Conservation (phyloP, 1,139 yeast genomes). For the Diutina rugosa region DNA sequence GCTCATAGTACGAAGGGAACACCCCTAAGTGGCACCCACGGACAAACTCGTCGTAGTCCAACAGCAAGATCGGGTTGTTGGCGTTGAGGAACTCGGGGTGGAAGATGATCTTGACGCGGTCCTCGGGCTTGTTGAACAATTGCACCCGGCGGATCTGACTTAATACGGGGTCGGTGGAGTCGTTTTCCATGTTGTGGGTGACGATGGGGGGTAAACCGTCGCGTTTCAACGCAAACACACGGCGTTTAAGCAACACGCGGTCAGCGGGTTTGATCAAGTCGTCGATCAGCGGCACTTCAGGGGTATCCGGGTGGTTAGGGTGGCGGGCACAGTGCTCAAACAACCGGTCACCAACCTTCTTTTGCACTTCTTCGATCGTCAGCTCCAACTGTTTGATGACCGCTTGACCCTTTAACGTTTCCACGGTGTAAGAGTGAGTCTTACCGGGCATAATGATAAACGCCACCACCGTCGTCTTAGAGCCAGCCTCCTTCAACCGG, state of each 20-base stretch:
- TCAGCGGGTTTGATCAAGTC: slow-evolving; percentile 83
- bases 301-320: slow-evolving; percentile 46
- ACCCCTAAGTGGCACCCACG: slow-evolving; percentile 98
- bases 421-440: slow-evolving; percentile 88
- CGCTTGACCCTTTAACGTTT: slow-evolving; percentile 92
- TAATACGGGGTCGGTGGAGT: slow-evolving; percentile 79
- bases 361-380: slow-evolving; percentile 82
- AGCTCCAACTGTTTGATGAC: slow-evolving; percentile 84
- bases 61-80: slow-evolving; percentile 83
- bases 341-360: slow-evolving; percentile 74
- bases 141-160: slow-evolving; percentile 88
- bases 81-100: slow-evolving; percentile 96
- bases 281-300: slow-evolving; percentile 52
- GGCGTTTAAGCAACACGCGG: slow-evolving; percentile 77
- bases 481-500: slow-evolving; percentile 65
- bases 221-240: slow-evolving; percentile 87
- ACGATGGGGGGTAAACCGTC: slow-evolving; percentile 88
- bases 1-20: slow-evolving; percentile 96
- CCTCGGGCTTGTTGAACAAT: slow-evolving; percentile 79
- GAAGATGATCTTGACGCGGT: slow-evolving; percentile 89
- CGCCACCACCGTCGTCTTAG: slow-evolving; percentile 92
- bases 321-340: slow-evolving; percentile 84
- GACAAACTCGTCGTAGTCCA: slow-evolving; percentile 95
- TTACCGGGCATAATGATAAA: slow-evolving; percentile 97
- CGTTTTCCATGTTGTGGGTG: slow-evolving; percentile 96